These are phyloP conservation scores for Ogataea wickerhamii DNA, from an alignment of 805 yeast genomes.

Conservation along the genomic window DNA sequence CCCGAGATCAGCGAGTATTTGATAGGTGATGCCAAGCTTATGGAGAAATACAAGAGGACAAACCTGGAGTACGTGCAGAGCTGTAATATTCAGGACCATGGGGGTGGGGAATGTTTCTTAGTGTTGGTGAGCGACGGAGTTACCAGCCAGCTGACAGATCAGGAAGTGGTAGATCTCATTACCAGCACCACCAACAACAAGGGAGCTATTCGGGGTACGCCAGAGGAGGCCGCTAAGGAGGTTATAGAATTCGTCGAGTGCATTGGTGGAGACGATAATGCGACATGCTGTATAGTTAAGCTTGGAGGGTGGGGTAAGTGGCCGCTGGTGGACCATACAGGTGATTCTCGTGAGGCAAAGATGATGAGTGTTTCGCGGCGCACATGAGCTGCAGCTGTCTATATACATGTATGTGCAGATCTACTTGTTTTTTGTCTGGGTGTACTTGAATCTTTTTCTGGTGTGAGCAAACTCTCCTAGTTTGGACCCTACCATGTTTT, in stretches of 20 bases:
- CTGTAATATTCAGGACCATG: slow-evolving; percentile 39
- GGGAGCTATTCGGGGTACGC: slow-evolving; percentile 72
- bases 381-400: slow-evolving; percentile 6
- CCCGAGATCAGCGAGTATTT: slow-evolving; percentile 76
- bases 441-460: slow-evolving; percentile 80
- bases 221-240: slow-evolving; percentile 83
- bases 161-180: slow-evolving; percentile 84
- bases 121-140: slow-evolving; percentile 86
- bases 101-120: slow-evolving; percentile 87
- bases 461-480: slow-evolving; percentile 96
- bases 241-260: slow-evolving; percentile 80
- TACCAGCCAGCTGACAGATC: slow-evolving; percentile 75
- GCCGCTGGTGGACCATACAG: slow-evolving; percentile 83
- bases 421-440: slow-evolving; percentile 65
- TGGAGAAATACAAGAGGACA: slow-evolving; percentile 32
- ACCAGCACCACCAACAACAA: slow-evolving; percentile 60
- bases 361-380: slow-evolving; percentile 28
- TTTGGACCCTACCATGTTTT: slow-evolving; percentile 96
- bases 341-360: slow-evolving; percentile 70
- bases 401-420: slow-evolving; percentile 10
- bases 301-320: slow-evolving; percentile 93
- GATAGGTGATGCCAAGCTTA: slow-evolving; percentile 54
- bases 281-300: slow-evolving; percentile 82
- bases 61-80: slow-evolving; percentile 19
- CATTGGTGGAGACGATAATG: slow-evolving; percentile 91